Conservation (phyloP, 1,284 basidiomycete genomes). For the Xerocomus cyaneibrunnescens region DNA sequence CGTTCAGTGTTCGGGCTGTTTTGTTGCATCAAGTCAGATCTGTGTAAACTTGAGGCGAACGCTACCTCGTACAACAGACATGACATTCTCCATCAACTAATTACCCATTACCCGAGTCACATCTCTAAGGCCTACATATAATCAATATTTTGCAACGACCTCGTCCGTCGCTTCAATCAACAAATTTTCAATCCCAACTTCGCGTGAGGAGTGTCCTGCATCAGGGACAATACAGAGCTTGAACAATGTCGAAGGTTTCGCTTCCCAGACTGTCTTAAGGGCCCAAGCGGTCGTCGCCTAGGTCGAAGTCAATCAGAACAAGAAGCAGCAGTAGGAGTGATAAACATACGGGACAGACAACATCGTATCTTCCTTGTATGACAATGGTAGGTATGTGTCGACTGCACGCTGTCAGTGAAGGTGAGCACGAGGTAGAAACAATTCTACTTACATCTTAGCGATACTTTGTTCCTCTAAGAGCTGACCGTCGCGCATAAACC, state of each 20-base stretch:
- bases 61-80: too few relatives aligned
- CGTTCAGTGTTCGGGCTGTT: not conserved
- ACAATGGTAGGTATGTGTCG: conserved; percentile 83
- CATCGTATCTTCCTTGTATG: conserved; percentile 86
- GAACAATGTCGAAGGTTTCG: conserved; percentile 47
- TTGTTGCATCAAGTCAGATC: not conserved
- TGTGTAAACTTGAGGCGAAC: not conserved
- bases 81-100: not conserved
- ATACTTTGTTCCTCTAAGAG: conserved; percentile 82
- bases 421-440: not conserved
- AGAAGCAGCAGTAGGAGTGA: not conserved
- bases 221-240: conserved; percentile 78
- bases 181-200: conserved; percentile 70
- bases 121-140: too few relatives aligned
- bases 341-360: conserved; percentile 67
- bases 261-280: conserved; percentile 83
- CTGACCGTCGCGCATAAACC: conserved; percentile 90
- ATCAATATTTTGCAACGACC: conserved; percentile 29
- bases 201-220: conserved; percentile 87
- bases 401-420: conserved; percentile 41
- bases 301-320: conserved; percentile 1
- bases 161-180: conserved; percentile 60
- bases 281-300: conserved; percentile 78
- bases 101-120: too few relatives aligned
- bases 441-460: conserved; percentile 78